phyloP scores from a whole-genome alignment of 1,139 yeast genomes.

The Geotrichum klebahnii region DNA sequence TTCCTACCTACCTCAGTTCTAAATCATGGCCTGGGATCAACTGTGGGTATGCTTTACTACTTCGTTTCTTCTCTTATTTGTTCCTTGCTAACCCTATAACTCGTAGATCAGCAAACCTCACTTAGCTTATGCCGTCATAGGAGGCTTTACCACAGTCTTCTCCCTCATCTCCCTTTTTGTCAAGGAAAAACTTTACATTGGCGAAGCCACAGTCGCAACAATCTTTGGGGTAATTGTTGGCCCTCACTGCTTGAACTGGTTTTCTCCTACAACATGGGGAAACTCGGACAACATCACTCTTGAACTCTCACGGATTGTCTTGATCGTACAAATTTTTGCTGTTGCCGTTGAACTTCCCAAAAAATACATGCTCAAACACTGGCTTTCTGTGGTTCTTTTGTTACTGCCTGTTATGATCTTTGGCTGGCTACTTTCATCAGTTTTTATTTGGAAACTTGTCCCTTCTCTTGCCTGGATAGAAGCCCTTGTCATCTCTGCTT shows the following conservation, averaged over 20 bases:
- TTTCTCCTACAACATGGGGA: conserved; percentile 87
- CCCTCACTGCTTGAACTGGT: conserved; percentile 88
- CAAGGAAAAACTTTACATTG: conserved; percentile 82
- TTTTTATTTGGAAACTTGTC: conserved; percentile 77
- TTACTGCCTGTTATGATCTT: conserved; percentile 89
- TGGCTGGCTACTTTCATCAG: conserved; percentile 88
- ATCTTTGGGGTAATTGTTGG: conserved; percentile 89
- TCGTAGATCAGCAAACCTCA: conserved; percentile 56
- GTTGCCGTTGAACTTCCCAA: conserved; percentile 96
- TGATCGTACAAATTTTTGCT: conserved; percentile 92
- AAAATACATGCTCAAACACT: conserved; percentile 86
- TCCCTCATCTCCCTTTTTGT: conserved; percentile 87
- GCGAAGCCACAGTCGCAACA: conserved; percentile 94
- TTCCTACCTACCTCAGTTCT: not conserved
- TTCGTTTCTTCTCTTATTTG: not conserved
- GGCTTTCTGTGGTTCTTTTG: conserved; percentile 75
- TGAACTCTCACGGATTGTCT: conserved; percentile 81
- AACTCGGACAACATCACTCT: conserved; percentile 79
- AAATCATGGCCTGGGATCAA: conserved; percentile 38
- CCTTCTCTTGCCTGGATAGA: conserved; percentile 79
- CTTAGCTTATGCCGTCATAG: conserved; percentile 88
- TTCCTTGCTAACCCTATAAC: conserved; percentile 11
- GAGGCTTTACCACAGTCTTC: conserved; percentile 81
- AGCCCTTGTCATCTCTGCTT: conserved; percentile 78
- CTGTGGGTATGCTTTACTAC: conserved; percentile 30